These are phyloP conservation scores for Vitis amurensis DNA, from an alignment of 164 flowering plant species.

Conservation along the genomic window DNA sequence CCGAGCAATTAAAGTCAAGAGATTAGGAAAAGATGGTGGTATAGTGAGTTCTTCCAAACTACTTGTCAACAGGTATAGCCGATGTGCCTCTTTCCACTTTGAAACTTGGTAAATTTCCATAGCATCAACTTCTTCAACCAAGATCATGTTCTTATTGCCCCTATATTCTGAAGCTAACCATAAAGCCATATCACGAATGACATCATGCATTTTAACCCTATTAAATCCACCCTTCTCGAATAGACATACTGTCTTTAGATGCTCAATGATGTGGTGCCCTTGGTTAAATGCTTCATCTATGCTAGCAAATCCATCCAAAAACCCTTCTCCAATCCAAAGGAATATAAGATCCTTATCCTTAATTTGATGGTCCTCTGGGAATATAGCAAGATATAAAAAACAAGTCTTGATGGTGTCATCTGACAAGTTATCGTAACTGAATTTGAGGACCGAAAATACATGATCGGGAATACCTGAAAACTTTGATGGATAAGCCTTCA, in stretches of 20 bases:
- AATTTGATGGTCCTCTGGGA: background rate
- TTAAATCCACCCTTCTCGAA: background rate
- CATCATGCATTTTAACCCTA: slow-evolving; percentile 12
- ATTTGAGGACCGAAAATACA: slow-evolving; percentile 4
- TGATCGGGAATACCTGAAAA: slow-evolving; percentile 11
- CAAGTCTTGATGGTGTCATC: background rate
- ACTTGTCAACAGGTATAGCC: background rate
- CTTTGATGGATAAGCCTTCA: background rate
- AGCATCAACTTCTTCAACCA: background rate
- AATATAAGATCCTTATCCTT: background rate
- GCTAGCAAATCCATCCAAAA: slow-evolving; percentile 2
- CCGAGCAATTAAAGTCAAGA: background rate
- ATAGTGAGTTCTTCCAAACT: background rate
- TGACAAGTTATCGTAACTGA: slow-evolving; percentile 13
- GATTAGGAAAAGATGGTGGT: background rate
- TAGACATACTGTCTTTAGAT: slow-evolving; percentile 1
- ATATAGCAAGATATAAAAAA: slow-evolving; percentile 7
- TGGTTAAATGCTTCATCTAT: background rate
- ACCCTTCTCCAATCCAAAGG: slow-evolving; percentile 9
- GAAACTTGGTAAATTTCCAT: no score
- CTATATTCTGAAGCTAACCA: slow-evolving; percentile 8
- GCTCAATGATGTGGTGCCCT: slow-evolving; percentile 7
- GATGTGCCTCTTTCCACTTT: background rate
- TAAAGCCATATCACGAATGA: slow-evolving; percentile 22
- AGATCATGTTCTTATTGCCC: background rate